phyloP scores from a whole-genome alignment of 2,329 filamentous ascomycete species.

The Cadophora malorum region DNA sequence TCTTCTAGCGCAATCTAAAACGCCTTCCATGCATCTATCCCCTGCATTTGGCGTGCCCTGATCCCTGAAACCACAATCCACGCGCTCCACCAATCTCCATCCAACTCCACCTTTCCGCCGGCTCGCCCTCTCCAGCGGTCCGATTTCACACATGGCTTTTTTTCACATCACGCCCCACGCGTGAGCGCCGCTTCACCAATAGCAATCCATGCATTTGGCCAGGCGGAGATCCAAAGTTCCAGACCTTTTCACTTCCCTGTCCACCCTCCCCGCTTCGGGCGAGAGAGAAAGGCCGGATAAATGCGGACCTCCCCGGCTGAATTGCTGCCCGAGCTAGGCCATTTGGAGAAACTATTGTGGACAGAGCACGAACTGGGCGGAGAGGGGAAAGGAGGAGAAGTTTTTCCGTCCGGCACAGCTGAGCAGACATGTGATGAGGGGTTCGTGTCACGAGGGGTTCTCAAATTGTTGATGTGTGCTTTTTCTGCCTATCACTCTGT shows the following conservation, averaged over 20 bases:
- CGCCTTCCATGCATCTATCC: slow-evolving; percentile 6
- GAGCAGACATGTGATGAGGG: slow-evolving; percentile 8
- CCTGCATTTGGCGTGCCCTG: neutral
- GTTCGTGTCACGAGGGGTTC: neutral
- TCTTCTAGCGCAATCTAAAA: slow-evolving; percentile 13
- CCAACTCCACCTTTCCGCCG: slow-evolving; percentile 1
- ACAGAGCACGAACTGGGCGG: neutral
- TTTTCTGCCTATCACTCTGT: neutral
- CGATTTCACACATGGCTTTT: slow-evolving; percentile 16
- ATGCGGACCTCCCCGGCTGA: slow-evolving; percentile 8
- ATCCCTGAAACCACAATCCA: neutral
- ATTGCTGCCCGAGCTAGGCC: slow-evolving; percentile 12
- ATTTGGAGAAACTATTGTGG: neutral
- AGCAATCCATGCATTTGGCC: neutral
- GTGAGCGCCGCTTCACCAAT: neutral
- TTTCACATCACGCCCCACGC: slow-evolving; percentile 2
- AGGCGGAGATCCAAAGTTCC: slow-evolving; percentile 6
- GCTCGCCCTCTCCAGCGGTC: neutral
- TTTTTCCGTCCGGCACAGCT: neutral
- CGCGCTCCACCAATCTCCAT: neutral
- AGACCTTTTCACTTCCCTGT: neutral
- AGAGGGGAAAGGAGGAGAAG: neutral
- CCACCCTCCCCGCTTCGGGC: slow-evolving; percentile 1
- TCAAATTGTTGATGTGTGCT: neutral
- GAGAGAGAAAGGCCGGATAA: slow-evolving; percentile 14